These are phyloP conservation scores for Zymoseptoria pseudotritici DNA, from an alignment of 2,329 filamentous ascomycete species.

Conservation along the genomic window DNA sequence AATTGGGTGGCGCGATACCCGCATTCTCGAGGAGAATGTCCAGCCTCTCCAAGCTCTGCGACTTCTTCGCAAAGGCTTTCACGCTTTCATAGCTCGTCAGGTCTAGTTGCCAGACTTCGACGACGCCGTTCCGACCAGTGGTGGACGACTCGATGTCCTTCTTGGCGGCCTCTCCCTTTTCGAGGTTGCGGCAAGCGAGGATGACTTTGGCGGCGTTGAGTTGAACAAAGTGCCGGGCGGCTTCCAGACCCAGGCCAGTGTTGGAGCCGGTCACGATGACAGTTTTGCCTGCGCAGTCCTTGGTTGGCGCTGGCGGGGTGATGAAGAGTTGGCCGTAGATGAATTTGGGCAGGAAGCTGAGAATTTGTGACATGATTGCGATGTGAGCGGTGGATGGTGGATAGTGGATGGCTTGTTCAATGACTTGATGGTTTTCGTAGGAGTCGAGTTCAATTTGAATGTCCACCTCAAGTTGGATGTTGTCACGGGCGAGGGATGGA, in stretches of 20 bases:
- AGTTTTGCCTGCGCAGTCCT: slow-evolving; percentile 22
- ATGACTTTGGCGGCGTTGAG: slow-evolving; percentile 38
- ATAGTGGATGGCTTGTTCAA: background rate
- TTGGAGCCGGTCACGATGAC: slow-evolving; percentile 45
- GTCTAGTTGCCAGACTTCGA: slow-evolving; percentile 43
- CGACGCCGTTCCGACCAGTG: slow-evolving; percentile 26
- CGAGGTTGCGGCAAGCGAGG: slow-evolving; percentile 36
- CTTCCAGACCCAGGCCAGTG: slow-evolving; percentile 41
- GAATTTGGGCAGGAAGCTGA: slow-evolving; percentile 24
- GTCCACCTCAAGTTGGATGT: too few species aligned
- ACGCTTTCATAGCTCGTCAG: slow-evolving; percentile 35
- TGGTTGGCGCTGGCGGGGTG: slow-evolving; percentile 28
- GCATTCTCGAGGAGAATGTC: slow-evolving; percentile 36
- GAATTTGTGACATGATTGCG: slow-evolving; percentile 6
- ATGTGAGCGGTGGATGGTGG: background rate
- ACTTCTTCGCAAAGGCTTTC: slow-evolving; percentile 29
- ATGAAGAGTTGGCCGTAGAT: slow-evolving; percentile 36
- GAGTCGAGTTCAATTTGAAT: background rate
- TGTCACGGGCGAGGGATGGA: too few species aligned
- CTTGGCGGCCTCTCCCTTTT: slow-evolving; percentile 40
- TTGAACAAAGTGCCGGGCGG: slow-evolving; percentile 36
- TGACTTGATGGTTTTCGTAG: background rate
- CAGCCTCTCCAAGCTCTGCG: slow-evolving; percentile 26
- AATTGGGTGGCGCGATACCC: slow-evolving; percentile 33
- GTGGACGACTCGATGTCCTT: slow-evolving; percentile 31